Evolutionary conservation across 176 grass and related monocot genomes (phyloP), one percentile per base, ranked within the genome.

Genomic region (Aegilops longissima): DNA sequence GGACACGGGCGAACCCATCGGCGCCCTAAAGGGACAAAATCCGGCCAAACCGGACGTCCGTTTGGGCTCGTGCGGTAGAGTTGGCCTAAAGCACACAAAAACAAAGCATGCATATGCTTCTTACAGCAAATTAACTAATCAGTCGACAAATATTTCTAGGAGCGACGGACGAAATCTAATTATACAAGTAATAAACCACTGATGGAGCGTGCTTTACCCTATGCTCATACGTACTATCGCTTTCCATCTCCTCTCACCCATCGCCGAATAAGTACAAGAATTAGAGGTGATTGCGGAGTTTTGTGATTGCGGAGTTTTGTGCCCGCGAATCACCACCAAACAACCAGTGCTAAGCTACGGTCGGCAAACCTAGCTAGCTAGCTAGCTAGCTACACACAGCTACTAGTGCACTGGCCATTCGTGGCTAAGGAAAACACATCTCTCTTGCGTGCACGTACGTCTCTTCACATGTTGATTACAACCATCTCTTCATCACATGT

Each of bases 361-460:
- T 40, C 16, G 70, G 80, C 72, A 78, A 42, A 42, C 42, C 70
- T 87, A 76, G 30, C 4, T 38, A 34, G 70, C 1, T 29, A 21
- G 21, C 4, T 29, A 21, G 21, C 4, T 58, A 18, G 54, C 18
- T 17, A 21, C 54, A 20, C 54, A 1, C 54, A 33, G 47, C 52
- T 30, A 29, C 52, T 30, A 51, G 72, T 51, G 4, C n/a, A n/a
- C 42, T 29, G 3, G 85, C 13, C 64, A 36, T 65, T 64, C 67
- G 56, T 64, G n/a, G 85, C 38, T 67, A 30, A 24, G 54, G 14
- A 8, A 36, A 21, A 9, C 6, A 58, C 21, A 80, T 51, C 34
- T 30, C 40, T 81, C 40, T 81, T 85, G 82, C 85, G 85, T 88
- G 89, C 81, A 87, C 85, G 81, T 42, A 77, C 81, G 23, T 61